A percentile compares a stretch with the other conserved stretches of the same genome.
These are phyloP conservation scores for Plasmodium adleri DNA, from an alignment of 169 alveolate species.

Conservation along the genomic window DNA sequence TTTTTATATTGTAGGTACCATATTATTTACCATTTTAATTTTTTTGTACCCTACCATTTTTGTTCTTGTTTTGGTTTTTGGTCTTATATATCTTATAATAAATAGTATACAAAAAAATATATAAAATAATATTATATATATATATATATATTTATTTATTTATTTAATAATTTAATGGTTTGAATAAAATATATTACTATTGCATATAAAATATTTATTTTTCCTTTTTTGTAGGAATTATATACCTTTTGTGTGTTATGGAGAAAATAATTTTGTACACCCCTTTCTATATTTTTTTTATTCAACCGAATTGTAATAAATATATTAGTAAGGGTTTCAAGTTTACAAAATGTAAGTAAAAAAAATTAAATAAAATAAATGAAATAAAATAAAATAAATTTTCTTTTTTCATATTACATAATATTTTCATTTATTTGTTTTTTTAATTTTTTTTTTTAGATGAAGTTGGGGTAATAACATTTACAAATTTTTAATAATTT, in stretches of 20 bases:
- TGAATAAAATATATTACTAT: too few relatives aligned
- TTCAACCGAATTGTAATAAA: conserved; percentile 9
- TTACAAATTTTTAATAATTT: conserved; percentile 1
- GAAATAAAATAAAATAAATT: neutral
- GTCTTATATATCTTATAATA: conserved; percentile 30
- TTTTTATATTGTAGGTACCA: conserved; percentile 19
- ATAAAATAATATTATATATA: neutral
- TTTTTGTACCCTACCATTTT: conserved; percentile 53
- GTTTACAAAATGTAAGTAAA: conserved; percentile 25
- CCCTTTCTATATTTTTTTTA: conserved; percentile 50
- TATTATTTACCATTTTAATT: conserved; percentile 48
- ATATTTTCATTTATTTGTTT: neutral
- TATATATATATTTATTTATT: neutral
- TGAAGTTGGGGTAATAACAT: conserved; percentile 1
- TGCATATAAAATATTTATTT: neutral
- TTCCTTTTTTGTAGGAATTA: conserved; percentile 18
- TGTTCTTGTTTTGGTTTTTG: conserved; percentile 39
- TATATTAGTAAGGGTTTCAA: conserved; percentile 64
- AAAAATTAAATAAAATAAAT: neutral
- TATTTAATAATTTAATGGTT: neutral
- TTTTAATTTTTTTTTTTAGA: conserved; percentile 17
- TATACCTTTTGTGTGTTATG: conserved; percentile 13
- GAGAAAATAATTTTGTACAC: conserved; percentile 32
- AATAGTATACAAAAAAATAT: conserved; percentile 16
- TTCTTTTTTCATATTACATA: neutral